A percentile compares a stretch with the other conserved stretches of the same genome.
Conservation (phyloP, 1,139 yeast species). For the Saccharomyces hybrid region DNA sequence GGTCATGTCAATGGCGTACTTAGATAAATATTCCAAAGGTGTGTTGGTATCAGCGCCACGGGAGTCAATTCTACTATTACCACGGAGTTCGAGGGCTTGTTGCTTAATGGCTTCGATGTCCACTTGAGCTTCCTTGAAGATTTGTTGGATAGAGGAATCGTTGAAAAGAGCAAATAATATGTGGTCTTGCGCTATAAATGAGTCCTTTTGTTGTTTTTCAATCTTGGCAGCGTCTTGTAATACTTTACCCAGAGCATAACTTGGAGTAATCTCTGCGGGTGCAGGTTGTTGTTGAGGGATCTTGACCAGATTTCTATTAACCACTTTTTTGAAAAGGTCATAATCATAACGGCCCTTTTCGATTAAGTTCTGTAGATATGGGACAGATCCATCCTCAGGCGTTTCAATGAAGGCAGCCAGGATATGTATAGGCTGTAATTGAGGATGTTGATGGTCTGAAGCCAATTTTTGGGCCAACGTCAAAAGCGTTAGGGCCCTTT, state of each 20-base stretch:
- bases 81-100: slow-evolving; percentile 81
- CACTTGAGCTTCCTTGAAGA: slow-evolving; percentile 66
- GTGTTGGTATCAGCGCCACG: slow-evolving; percentile 89
- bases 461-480: slow-evolving; percentile 78
- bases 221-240: slow-evolving; percentile 64
- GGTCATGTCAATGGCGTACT: slow-evolving; percentile 90
- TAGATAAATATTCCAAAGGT: slow-evolving; percentile 72
- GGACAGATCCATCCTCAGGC: slow-evolving; percentile 52
- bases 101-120: slow-evolving; percentile 66
- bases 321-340: slow-evolving; percentile 67
- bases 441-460: slow-evolving; percentile 74
- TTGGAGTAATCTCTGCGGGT: slow-evolving; percentile 64
- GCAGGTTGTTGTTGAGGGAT: slow-evolving; percentile 86
- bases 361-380: slow-evolving; percentile 69
- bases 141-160: slow-evolving; percentile 58
- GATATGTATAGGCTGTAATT: slow-evolving; percentile 76
- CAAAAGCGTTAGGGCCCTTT: slow-evolving; percentile 78
- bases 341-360: slow-evolving; percentile 89
- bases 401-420: slow-evolving; percentile 88
- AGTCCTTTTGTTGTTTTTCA: slow-evolving; percentile 82
- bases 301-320: slow-evolving; percentile 74
- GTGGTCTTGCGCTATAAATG: slow-evolving; percentile 91
- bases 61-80: slow-evolving; percentile 85
- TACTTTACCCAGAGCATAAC: slow-evolving; percentile 66
- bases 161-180: slow-evolving; percentile 76